Evolutionary conservation across 2,329 filamentous ascomycete genomes (phyloP).

Genomic region (Acrodontium crateriforme): DNA sequence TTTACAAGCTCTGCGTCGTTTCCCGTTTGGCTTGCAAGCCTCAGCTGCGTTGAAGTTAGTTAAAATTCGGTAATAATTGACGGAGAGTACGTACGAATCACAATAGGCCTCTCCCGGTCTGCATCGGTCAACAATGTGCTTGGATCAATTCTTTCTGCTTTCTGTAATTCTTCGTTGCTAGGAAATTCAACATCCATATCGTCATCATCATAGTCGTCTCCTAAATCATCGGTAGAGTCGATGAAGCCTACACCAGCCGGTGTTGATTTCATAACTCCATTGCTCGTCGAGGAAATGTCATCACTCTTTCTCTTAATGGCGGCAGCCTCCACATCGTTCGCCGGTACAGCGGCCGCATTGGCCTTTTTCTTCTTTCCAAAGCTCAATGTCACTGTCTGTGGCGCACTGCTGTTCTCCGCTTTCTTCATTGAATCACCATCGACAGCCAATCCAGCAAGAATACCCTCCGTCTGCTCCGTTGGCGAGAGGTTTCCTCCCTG

Average conservation of each 20-base stretch:
- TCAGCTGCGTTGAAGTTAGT: conserved; percentile 40
- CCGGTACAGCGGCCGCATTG: conserved; percentile 26
- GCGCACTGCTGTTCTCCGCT: conserved; percentile 16
- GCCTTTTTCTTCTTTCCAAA: conserved; percentile 50
- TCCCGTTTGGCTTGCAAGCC: conserved; percentile 79
- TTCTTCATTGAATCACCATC: conserved; percentile 59
- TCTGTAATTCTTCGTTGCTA: conserved; percentile 33
- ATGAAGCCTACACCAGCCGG: conserved; percentile 53
- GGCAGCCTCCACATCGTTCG: conserved; percentile 20
- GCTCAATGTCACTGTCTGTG: conserved; percentile 35
- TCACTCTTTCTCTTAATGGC: conserved; percentile 21
- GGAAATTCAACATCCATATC: conserved; percentile 23
- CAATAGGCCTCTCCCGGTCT: conserved; percentile 63
- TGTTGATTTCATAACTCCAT: conserved; percentile 29
- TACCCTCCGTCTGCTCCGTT: conserved; percentile 51
- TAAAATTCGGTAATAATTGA: background rate
- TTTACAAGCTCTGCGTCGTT: conserved; percentile 87
- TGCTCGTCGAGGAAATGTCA: conserved; percentile 16
- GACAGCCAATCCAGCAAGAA: conserved; percentile 62
- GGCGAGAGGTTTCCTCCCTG: conserved; percentile 56
- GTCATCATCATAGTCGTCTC: conserved; percentile 34
- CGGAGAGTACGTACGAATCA: conserved; percentile 47
- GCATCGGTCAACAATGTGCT: conserved; percentile 74
- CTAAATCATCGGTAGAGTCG: conserved; percentile 47
- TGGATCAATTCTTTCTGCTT: conserved; percentile 80